Percentiles rank a stretch among this genome's conserved stretches.
phyloP scores from a whole-genome alignment of 768 basidiomycete species.

The Hericium coralloides region DNA sequence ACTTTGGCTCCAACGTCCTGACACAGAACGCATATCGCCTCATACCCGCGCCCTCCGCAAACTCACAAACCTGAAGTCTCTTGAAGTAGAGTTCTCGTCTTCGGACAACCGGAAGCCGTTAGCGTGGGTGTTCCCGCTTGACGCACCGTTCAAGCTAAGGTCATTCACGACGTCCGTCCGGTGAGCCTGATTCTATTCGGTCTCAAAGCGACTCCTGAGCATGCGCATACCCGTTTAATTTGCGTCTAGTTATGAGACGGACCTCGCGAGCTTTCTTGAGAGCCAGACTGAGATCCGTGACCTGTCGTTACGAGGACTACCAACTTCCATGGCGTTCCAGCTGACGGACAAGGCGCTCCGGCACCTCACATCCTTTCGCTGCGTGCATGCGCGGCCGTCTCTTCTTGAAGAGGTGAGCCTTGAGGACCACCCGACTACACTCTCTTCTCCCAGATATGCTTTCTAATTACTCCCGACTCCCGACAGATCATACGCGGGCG shows the following conservation, averaged over 20 bases:
- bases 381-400: constrained; percentile 40
- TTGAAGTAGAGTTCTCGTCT: constrained; percentile 42
- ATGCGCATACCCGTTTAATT: neutral
- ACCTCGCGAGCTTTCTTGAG: constrained; percentile 43
- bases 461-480: too few relatives aligned
- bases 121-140: constrained; percentile 39
- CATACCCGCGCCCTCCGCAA: constrained; percentile 34
- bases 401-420: constrained; percentile 23
- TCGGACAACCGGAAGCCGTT: constrained; percentile 25
- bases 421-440: too few relatives aligned
- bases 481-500: constrained; percentile 35
- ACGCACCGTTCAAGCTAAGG: constrained; percentile 34
- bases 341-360: constrained; percentile 38
- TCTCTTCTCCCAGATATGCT: too few relatives aligned
- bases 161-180: constrained; percentile 47
- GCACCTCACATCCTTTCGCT: constrained; percentile 39
- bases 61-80: constrained; percentile 29
- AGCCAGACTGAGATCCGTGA: constrained; percentile 39
- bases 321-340: constrained; percentile 23
- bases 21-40: constrained; percentile 42
- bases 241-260: constrained; percentile 19
- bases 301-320: constrained; percentile 47
- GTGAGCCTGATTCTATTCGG: constrained; percentile 18
- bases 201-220: neutral
- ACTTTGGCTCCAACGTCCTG: constrained; percentile 28